Base-by-base conservation (phyloP, 148 eudicot species). In the Spergularia bocconei region DNA sequence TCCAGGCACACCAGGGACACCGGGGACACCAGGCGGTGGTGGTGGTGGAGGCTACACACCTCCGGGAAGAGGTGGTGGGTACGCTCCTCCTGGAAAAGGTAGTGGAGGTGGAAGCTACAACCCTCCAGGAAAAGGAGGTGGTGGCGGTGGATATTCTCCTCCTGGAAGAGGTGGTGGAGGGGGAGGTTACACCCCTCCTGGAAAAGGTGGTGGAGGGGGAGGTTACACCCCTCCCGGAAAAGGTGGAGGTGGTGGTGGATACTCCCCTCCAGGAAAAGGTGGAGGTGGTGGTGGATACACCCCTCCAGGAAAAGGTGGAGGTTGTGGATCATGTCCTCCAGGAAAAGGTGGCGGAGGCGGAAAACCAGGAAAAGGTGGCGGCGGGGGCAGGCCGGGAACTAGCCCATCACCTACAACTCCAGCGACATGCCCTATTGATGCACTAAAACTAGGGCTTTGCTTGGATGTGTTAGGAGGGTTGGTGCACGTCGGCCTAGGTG, bases 401-500 rank as follows among this genome's bases (percentile, higher is more conserved):
- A 76, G 51, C 4, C 82, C 85, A 11, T 69, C 90, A 41, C 88
- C 88, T 4, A 60, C 50, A 0, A 57, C 74, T 8, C 86, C 86
- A 1, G 66, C 77, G 7, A 91, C 84, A 8, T 95, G 98, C 68
- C 99, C 97, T 0, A 92, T 95, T 8, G 81, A 95, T 66, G 94
- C 92, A 21, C 79, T 95, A 33, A 92, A 92, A 75, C 78, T 95
- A 64, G 99, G 99, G 87, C 75, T 89, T 10, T 95, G 99, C 73
- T 67, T 92, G 56, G 98, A 95, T 60, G 91, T 89, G 19, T 83
- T 95, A 21, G 97, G 98, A 69, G 97, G 98, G 7, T 77, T 92
- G 80, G 88, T 95, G 52, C 99, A 92, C 77, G 59, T 95, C 6
- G 99, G 92, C 13, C 56, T 95, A 56, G 99, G 99, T 38, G 78